These are phyloP conservation scores for Kuraishia hungarica DNA, from an alignment of 805 yeast genomes.

Conservation along the genomic window DNA sequence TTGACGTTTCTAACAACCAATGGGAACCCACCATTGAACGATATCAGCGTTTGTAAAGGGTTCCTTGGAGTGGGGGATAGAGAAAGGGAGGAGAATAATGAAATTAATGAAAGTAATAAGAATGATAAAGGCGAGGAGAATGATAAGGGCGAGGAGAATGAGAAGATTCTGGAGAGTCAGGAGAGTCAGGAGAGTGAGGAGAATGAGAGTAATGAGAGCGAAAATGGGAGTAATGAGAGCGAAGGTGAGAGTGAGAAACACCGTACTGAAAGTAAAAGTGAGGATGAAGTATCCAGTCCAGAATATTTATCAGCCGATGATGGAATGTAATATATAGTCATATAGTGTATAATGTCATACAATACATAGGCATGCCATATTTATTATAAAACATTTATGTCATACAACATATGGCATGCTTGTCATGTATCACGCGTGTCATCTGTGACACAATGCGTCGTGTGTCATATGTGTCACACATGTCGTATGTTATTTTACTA, in stretches of 20 bases:
- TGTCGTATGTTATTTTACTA: no score
- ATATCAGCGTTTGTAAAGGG: neutral
- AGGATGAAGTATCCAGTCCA: no score
- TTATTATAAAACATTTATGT: no score
- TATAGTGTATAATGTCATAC: no score
- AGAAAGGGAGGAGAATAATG: neutral
- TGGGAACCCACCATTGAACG: conserved; percentile 11
- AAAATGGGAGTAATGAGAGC: neutral
- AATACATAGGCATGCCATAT: no score
- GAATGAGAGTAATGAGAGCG: neutral
- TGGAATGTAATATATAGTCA: no score
- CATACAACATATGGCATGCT: no score
- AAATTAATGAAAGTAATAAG: neutral
- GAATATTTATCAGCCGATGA: no score
- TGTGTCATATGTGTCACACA: no score
- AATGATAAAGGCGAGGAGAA: neutral
- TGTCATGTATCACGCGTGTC: no score
- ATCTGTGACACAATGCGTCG: no score
- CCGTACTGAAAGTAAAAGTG: no score
- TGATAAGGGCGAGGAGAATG: neutral
- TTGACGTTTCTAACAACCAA: conserved; percentile 14
- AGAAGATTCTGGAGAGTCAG: neutral
- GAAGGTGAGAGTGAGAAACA: neutral
- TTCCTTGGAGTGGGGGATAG: neutral
- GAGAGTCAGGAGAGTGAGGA: neutral